Percentiles rank a stretch among this genome's conserved stretches.
These are phyloP conservation scores for Gorgonomyces haynaldii DNA, from an alignment of 192 early-diverging fungal species.

Conservation along the genomic window DNA sequence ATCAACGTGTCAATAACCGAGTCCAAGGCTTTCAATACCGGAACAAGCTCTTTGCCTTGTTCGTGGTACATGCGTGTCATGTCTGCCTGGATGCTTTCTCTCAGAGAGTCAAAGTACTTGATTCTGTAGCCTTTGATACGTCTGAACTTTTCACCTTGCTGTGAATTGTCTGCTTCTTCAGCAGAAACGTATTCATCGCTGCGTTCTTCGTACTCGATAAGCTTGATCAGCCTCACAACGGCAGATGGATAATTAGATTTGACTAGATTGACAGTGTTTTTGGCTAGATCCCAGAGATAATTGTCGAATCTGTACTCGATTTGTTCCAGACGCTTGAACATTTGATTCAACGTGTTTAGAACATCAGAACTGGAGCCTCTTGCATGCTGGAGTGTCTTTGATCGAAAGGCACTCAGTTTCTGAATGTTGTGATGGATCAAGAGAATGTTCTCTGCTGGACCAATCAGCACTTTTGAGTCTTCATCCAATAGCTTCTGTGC, in stretches of 20 bases:
- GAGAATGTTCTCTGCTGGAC: slow-evolving; percentile 67
- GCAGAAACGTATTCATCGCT: slow-evolving; percentile 57
- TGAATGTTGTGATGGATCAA: slow-evolving; percentile 80
- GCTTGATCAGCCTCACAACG: slow-evolving; percentile 85
- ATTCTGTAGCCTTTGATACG: slow-evolving; percentile 61
- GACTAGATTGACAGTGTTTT: slow-evolving; percentile 67
- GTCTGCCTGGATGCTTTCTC: slow-evolving; percentile 53
- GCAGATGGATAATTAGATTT: slow-evolving; percentile 51
- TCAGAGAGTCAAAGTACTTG: slow-evolving; percentile 65
- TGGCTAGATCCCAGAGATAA: slow-evolving; percentile 77
- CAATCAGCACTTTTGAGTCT: slow-evolving; percentile 50
- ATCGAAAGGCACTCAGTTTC: slow-evolving; percentile 71
- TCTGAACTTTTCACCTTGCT: slow-evolving; percentile 21
- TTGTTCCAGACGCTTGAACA: slow-evolving; percentile 75
- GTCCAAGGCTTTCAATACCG: slow-evolving; percentile 56
- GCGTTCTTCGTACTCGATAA: slow-evolving; percentile 86
- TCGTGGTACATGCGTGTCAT: slow-evolving; percentile 55
- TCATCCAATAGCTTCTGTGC: slow-evolving; percentile 59
- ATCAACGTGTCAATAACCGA: slow-evolving; percentile 82
- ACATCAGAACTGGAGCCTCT: slow-evolving; percentile 57
- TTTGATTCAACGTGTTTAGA: slow-evolving; percentile 67
- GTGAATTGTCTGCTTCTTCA: neutral
- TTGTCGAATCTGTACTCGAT: slow-evolving; percentile 72
- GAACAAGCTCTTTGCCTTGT: slow-evolving; percentile 45
- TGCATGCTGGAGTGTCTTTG: slow-evolving; percentile 41